Evolutionary conservation across 306 rosid genomes (phyloP).

Genomic region (Cicer cuneatum): DNA sequence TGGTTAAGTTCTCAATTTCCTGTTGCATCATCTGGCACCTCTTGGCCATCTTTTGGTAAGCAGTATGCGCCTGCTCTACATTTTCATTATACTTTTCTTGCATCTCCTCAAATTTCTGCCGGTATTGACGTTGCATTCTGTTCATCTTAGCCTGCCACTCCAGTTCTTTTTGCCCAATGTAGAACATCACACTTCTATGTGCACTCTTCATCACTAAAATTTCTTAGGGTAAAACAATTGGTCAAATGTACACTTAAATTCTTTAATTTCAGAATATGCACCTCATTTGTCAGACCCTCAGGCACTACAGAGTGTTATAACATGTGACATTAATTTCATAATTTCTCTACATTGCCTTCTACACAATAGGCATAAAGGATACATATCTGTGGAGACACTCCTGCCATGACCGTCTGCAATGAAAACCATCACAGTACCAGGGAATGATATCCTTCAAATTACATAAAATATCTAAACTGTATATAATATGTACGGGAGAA

Average conservation of each 20-base stretch:
- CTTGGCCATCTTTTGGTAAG: constrained; percentile 91
- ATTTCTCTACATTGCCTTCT: constrained; percentile 21
- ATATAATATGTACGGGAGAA: constrained; percentile 33
- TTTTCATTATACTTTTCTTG: constrained; percentile 93
- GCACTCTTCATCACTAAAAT: constrained; percentile 88
- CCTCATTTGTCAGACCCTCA: constrained; percentile 16
- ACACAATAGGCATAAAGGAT: constrained; percentile 61
- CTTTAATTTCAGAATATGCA: constrained; percentile 14
- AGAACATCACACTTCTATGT: constrained; percentile 94
- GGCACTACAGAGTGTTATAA: constrained; percentile 17
- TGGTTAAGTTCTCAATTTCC: constrained; percentile 83
- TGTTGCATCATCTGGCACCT: constrained; percentile 92
- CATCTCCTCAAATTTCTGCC: constrained; percentile 93
- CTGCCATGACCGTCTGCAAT: constrained; percentile 94
- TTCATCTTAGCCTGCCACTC: constrained; percentile 94
- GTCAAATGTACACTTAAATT: constrained; percentile 27
- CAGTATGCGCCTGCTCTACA: constrained; percentile 86
- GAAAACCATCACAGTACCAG: constrained; percentile 40
- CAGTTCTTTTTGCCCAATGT: constrained; percentile 89
- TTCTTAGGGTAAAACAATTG: constrained; percentile 55
- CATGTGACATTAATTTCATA: constrained; percentile 20
- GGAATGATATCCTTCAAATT: constrained; percentile 32
- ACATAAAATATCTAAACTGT: constrained; percentile 15
- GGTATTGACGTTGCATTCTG: constrained; percentile 78
- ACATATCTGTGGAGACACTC: constrained; percentile 93